phyloP scores from a whole-genome alignment of 768 basidiomycete species.

The Asterophora lycoperdoides region DNA sequence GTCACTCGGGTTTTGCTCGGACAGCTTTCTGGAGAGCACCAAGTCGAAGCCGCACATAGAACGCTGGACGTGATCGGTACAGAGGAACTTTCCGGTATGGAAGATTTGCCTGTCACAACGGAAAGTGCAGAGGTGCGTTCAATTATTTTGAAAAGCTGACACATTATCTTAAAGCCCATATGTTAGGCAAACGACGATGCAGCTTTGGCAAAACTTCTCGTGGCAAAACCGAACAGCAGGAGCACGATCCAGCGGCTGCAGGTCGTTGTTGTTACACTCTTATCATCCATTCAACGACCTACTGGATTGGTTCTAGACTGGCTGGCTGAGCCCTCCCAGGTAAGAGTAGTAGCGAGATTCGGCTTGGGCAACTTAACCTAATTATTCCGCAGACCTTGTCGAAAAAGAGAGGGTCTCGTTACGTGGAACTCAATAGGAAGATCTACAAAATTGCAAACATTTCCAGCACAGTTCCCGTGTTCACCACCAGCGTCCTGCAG shows the following conservation, averaged over 20 bases:
- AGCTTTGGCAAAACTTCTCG: slow-evolving; percentile 44
- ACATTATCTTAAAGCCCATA: background rate
- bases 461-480: slow-evolving; percentile 39
- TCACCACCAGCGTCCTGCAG: slow-evolving; percentile 57
- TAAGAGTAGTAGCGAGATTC: slow-evolving; percentile 19
- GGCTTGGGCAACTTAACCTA: background rate
- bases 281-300: slow-evolving; percentile 49
- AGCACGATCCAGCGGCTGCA: slow-evolving; percentile 55
- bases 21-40: slow-evolving; percentile 53
- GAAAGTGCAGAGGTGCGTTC: slow-evolving; percentile 29
- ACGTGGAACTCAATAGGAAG: slow-evolving; percentile 55
- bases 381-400: slow-evolving; percentile 2
- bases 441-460: slow-evolving; percentile 68
- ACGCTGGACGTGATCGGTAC: slow-evolving; percentile 45
- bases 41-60: slow-evolving; percentile 48
- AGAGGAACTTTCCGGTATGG: slow-evolving; percentile 41
- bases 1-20: slow-evolving; percentile 58
- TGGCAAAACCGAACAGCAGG: slow-evolving; percentile 57
- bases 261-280: slow-evolving; percentile 46
- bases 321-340: slow-evolving; percentile 36
- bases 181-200: slow-evolving; percentile 41
- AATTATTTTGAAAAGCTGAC: background rate
- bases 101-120: slow-evolving; percentile 30
- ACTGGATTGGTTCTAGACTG: slow-evolving; percentile 42
- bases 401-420: slow-evolving; percentile 32